Base-by-base conservation (phyloP, 345 rosid genomes). In the Rubroshorea leprosula region DNA sequence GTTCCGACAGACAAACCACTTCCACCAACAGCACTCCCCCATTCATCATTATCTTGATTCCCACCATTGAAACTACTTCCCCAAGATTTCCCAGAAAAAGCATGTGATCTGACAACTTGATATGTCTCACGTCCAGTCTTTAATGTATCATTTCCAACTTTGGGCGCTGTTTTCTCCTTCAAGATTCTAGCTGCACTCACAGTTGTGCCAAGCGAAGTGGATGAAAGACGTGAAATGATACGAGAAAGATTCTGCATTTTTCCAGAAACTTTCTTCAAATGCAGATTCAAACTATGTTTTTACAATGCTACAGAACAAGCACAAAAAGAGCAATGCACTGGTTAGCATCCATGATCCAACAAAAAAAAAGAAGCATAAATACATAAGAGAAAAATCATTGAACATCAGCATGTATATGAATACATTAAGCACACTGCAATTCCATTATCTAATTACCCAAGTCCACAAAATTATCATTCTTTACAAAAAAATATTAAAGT, bases 231-330 rank as follows among this genome's bases (percentile, higher is more conserved):
- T 49, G 73, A 72, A 5, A 81, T 47, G 19, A 80, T 12, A 45
- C 62, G 78, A 18, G 55, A 65, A 29, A 90, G 74, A 24, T 62
- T 72, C 58, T 78, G 78, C 86, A 78, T 78, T 55, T 61, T n/a
- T 2, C 55, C 47, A 49, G 20, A 52, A 47, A 27, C 3, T 14
- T 26, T 52, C 63, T 48, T 52, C 46, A 48, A 1, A 14, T 20
- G 29, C 5, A 48, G 45, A 27, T 48, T 27, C 46, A 48, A 15
- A 35, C 41, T 35, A 35, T 35, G 41, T 35, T 35, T 35, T 35
- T 13, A 35, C 5, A 3, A 27, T 39, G 45, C 47, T 2, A 44
- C 47, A 14, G 14, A 1, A 44, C 47, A 44, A n/a, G 47, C n/a
- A 44, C 47, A 10, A 35, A 35, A 35, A 35, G n/a, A n/a, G n/a